A percentile compares a stretch with the other conserved stretches of the same genome.
phyloP scores from a whole-genome alignment of 495 filamentous ascomycete genomes.

The Lasiosphaeris hirsuta region DNA sequence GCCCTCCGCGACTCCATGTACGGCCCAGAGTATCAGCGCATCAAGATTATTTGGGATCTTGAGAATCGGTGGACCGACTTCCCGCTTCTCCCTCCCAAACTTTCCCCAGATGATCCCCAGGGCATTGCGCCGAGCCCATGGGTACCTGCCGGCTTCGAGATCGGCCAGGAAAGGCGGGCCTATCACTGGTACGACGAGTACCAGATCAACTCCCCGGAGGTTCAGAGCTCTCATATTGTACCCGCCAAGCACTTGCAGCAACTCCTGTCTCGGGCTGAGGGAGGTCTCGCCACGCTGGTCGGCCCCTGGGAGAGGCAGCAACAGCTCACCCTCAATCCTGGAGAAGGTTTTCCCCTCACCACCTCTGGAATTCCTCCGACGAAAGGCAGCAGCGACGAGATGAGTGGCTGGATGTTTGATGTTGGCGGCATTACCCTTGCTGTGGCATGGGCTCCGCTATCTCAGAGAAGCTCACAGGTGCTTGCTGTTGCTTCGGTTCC shows the following conservation, averaged over 20 bases:
- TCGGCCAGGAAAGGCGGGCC: slow-evolving; percentile 25
- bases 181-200: slow-evolving; percentile 31
- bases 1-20: slow-evolving; percentile 44
- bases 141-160: slow-evolving; percentile 34
- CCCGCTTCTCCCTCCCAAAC: slow-evolving; percentile 37
- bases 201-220: slow-evolving; percentile 10
- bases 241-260: slow-evolving; percentile 18
- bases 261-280: slow-evolving; percentile 31
- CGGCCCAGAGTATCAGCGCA: slow-evolving; percentile 36
- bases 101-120: slow-evolving; percentile 20
- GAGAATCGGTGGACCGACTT: slow-evolving; percentile 38
- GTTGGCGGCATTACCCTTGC: slow-evolving; percentile 43
- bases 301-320: slow-evolving; percentile 38
- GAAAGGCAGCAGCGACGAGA: slow-evolving; percentile 19
- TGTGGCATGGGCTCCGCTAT: slow-evolving; percentile 43
- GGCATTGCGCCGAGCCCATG: slow-evolving; percentile 39
- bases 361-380: slow-evolving; percentile 11
- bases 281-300: slow-evolving; percentile 31
- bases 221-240: slow-evolving; percentile 26
- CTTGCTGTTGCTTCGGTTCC: slow-evolving; percentile 46
- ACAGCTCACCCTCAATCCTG: slow-evolving; percentile 31
- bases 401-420: slow-evolving; percentile 43
- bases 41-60: slow-evolving; percentile 38
- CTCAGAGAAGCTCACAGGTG: slow-evolving; percentile 32
- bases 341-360: slow-evolving; percentile 28